Conservation (phyloP, 495 filamentous ascomycete species). For the Neurospora terricola region DNA sequence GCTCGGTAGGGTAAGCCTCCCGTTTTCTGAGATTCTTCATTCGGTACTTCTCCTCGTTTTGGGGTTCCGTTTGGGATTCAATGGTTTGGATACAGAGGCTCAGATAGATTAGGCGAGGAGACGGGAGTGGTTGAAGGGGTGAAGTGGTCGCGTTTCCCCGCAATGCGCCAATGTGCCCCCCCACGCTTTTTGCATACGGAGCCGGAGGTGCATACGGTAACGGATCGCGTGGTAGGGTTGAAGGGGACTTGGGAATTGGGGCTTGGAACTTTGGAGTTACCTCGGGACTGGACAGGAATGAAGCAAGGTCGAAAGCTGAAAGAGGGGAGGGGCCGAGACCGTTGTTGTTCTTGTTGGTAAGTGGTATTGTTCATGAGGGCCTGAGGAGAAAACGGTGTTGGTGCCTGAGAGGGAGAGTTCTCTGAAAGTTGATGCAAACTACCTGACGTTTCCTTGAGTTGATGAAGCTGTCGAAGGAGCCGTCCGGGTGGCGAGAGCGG, state of each 20-base stretch:
- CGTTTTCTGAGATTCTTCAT: neutral
- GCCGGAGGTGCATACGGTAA: neutral
- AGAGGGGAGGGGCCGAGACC: neutral
- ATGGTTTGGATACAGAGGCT: neutral
- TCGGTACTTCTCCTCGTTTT: neutral
- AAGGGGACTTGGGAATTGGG: neutral
- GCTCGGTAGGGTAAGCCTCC: neutral
- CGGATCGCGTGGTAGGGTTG: neutral
- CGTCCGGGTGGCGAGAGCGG: neutral
- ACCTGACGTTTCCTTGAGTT: neutral
- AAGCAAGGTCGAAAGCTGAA: neutral
- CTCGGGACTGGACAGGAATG: neutral
- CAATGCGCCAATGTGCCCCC: neutral
- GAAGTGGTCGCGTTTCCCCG: neutral
- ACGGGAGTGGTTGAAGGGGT: neutral
- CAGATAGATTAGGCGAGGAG: neutral
- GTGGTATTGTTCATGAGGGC: neutral
- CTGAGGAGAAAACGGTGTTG: too few relatives aligned
- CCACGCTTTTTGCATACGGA: neutral
- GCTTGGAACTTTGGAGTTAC: neutral
- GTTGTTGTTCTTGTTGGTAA: neutral
- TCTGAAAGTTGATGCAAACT: neutral
- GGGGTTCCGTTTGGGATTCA: neutral
- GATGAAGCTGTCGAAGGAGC: neutral
- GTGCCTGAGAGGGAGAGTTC: neutral